Conservation (phyloP, 805 yeast genomes). For the Schizosaccharomyces cryophilus region DNA sequence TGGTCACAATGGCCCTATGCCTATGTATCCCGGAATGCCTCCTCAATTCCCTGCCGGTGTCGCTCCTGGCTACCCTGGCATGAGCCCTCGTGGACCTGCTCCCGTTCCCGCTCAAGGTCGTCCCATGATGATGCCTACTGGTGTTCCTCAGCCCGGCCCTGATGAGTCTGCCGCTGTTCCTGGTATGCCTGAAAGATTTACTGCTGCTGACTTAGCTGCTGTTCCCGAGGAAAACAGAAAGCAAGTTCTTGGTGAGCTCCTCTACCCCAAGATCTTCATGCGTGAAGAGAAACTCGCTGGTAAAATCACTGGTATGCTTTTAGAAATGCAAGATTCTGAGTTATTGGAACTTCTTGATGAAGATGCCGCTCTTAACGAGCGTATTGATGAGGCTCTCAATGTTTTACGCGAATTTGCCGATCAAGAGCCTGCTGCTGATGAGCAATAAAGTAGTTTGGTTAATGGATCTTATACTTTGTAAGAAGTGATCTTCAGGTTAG, state of each 20-base stretch:
- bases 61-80: slow-evolving; percentile 14
- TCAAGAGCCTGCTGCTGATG: background rate
- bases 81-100: slow-evolving; percentile 12
- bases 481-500: background rate
- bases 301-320: slow-evolving; percentile 95
- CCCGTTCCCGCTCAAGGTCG: background rate
- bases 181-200: slow-evolving; percentile 12
- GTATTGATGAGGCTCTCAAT: slow-evolving; percentile 78
- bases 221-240: slow-evolving; percentile 61
- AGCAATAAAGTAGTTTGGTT: background rate
- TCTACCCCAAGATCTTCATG: slow-evolving; percentile 75
- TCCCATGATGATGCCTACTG: slow-evolving; percentile 13
- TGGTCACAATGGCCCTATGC: slow-evolving; percentile 1
- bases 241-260: slow-evolving; percentile 92
- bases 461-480: background rate
- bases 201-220: slow-evolving; percentile 29
- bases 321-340: slow-evolving; percentile 82
- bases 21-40: slow-evolving; percentile 1
- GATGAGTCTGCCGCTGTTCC: background rate
- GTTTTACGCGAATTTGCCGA: slow-evolving; percentile 73
- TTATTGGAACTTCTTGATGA: slow-evolving; percentile 71
- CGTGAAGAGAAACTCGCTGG: slow-evolving; percentile 89
- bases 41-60: slow-evolving; percentile 3
- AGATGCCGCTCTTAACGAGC: slow-evolving; percentile 68
- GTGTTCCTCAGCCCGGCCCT: slow-evolving; percentile 10